These are phyloP conservation scores for Phascolomyces articulosus DNA, from an alignment of 371 early-diverging fungal species.

Conservation along the genomic window DNA sequence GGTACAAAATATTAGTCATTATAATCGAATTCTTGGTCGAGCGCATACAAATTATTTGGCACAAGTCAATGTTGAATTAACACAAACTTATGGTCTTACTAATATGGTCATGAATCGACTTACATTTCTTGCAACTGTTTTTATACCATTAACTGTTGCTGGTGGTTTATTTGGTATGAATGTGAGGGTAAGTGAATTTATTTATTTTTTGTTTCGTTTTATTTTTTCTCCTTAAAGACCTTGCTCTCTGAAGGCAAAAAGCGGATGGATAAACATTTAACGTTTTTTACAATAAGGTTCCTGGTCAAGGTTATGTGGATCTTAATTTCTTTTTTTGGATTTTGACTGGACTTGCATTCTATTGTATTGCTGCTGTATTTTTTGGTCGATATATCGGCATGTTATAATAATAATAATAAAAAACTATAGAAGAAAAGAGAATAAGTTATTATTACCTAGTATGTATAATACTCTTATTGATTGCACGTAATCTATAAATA, in stretches of 20 bases:
- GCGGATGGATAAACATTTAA: neutral
- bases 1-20: conserved; percentile 74
- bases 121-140: conserved; percentile 69
- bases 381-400: conserved; percentile 29
- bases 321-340: conserved; percentile 80
- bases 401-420: neutral
- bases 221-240: too few species aligned
- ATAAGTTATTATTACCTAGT: too few species aligned
- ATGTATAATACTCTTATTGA: too few species aligned
- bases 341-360: conserved; percentile 53
- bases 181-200: conserved; percentile 20
- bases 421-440: too few species aligned
- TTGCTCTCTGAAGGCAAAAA: neutral
- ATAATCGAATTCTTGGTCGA: conserved; percentile 77
- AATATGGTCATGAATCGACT: conserved; percentile 82
- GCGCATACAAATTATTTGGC: conserved; percentile 85
- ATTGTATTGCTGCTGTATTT: conserved; percentile 19
- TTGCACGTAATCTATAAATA: too few species aligned
- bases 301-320: conserved; percentile 65
- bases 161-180: conserved; percentile 75
- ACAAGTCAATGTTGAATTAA: conserved; percentile 80
- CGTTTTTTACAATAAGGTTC: conserved; percentile 49
- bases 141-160: conserved; percentile 89
- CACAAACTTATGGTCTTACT: conserved; percentile 75
- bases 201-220: too few species aligned